Base-by-base conservation (phyloP, 495 filamentous ascomycete genomes). In the Xylaria acuta region DNA sequence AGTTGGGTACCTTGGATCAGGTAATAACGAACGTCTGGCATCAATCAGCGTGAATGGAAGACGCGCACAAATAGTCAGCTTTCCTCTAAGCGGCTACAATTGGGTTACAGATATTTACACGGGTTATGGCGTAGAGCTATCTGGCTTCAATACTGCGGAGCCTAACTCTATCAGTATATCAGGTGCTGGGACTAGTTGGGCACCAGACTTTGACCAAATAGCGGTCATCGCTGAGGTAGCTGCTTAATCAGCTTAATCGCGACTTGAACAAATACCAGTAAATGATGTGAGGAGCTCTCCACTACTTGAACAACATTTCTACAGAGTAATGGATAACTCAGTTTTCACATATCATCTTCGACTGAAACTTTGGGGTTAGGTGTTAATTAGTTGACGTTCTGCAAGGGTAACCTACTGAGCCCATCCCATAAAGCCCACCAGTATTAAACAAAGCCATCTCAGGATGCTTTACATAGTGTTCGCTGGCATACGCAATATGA, bases 121-220 rank as follows among this genome's bases (percentile, higher is more conserved):
- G 14, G 41, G 41, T 65, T 65, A 65, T 20, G 63, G 63, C n/a
- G 63, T 65, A 20, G 25, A 47, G 41, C 41, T 65, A 27, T 65
- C 63, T 20, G 63, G 63, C 14, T 65, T 65, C 27, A 65, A n/a
- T 5, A 49, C 63, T 34, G 12, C 34, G 25, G 41, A 12, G 12
- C 0, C 63, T 11, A 65, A 65, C n/a, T 49, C 63, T 9, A 65
- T 65, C 22, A 47, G 5, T 12, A 65, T 65, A 34, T 65, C 63
- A 34, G 63, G 41, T n/a, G 63, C 6, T 3, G 41, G 41, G 22
- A 36, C 40, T 9, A 20, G 63, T 8, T 65, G 41, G 40, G 63
- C 63, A n/a, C 63, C 63, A 34, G 63, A 65, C n/a, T 65, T 65
- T 32, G 63, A 65, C 49, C 63, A 20, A 49, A 65, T 65, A 65